A percentile compares a stretch with the other conserved stretches of the same genome.
phyloP scores from a whole-genome alignment of 2,329 filamentous ascomycete genomes.

The Lasiodiplodia theobromae region DNA sequence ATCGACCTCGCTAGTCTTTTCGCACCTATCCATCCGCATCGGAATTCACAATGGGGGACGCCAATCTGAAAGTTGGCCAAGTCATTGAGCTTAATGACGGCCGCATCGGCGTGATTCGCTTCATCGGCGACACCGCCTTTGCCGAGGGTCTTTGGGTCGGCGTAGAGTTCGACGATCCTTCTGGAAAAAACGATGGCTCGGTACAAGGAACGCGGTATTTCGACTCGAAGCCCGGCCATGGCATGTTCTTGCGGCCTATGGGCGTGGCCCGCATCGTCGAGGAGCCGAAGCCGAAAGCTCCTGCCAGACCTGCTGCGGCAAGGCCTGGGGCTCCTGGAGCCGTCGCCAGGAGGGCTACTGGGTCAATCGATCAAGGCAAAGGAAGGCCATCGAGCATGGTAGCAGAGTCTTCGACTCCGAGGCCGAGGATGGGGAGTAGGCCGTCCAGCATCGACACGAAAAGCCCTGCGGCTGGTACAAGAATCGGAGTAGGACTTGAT shows the following conservation, averaged over 20 bases:
- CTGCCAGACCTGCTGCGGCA: constrained; percentile 20
- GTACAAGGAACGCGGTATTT: constrained; percentile 91
- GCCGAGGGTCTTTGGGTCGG: constrained; percentile 86
- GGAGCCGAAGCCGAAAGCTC: constrained; percentile 53
- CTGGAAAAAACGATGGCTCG: constrained; percentile 92
- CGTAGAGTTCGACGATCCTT: constrained; percentile 80
- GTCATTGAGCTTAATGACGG: constrained; percentile 80
- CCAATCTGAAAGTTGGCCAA: constrained; percentile 62
- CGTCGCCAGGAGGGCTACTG: constrained; percentile 39
- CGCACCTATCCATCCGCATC: background rate
- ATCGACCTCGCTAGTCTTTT: constrained; percentile 6
- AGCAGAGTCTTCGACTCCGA: constrained; percentile 34
- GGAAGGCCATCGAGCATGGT: constrained; percentile 20
- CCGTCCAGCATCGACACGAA: constrained; percentile 34
- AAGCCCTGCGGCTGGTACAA: constrained; percentile 34
- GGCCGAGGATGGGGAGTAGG: constrained; percentile 23
- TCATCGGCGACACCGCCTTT: constrained; percentile 80
- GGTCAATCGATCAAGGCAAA: constrained; percentile 27
- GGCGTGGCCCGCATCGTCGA: constrained; percentile 63
- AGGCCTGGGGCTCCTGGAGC: constrained; percentile 24
- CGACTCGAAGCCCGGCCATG: constrained; percentile 71
- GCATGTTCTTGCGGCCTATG: constrained; percentile 86
- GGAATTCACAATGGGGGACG: constrained; percentile 12
- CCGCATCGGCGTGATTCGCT: constrained; percentile 79
- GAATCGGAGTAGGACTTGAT: constrained; percentile 21